Evolutionary conservation across 163 green algal genomes (phyloP), one percentile per base, ranked within the genome.

Genomic region (Smithsoniella earleae): DNA sequence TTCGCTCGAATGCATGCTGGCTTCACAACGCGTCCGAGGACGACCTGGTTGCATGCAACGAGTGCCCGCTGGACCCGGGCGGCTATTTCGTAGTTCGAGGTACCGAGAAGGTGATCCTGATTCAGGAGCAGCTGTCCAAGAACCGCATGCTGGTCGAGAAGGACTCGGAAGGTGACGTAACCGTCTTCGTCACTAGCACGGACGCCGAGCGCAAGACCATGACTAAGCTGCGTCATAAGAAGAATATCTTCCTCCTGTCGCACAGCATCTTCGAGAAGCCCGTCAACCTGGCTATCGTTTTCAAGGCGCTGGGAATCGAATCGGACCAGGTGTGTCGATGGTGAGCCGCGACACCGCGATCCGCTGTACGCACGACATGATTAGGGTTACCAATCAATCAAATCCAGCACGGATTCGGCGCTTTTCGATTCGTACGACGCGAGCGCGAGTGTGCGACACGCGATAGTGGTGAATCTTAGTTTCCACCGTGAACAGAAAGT

Each of bases 121-220:
- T 98, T 80, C 94, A 99, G 80, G 94, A 99, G 86, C 93, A 99
- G 85, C 87, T 98, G 72, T 89, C 78, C 73, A 99, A 98, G 84
- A 99, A 99, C 82, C 84, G 94, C 63, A 96, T 99, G 80, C 96
- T 99, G 80, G 90, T 99, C 66, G 93, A 98, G 81, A 82, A 84
- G 0, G 90, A 93, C 82, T 81, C 73, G 44, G 77, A 91, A 37
- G 80, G 82, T 1, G 85, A 90, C 74, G 54, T 80, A n/a, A 87
- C 75, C 73, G 79, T 76, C 46, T 86, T 78, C 4, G 92, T 97
- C 4, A 96, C 91, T 46, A 90, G 84, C 75, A 98, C 94, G n/a
- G 88, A 96, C 76, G 5, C n/a, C 3, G 94, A 99, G 84, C 88
- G 93, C 76, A 98, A 98, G 82, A 93, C 86, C 72, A 96, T 98